These are phyloP conservation scores for Podaxis rugospora DNA, from an alignment of 768 basidiomycete species.

Conservation along the genomic window DNA sequence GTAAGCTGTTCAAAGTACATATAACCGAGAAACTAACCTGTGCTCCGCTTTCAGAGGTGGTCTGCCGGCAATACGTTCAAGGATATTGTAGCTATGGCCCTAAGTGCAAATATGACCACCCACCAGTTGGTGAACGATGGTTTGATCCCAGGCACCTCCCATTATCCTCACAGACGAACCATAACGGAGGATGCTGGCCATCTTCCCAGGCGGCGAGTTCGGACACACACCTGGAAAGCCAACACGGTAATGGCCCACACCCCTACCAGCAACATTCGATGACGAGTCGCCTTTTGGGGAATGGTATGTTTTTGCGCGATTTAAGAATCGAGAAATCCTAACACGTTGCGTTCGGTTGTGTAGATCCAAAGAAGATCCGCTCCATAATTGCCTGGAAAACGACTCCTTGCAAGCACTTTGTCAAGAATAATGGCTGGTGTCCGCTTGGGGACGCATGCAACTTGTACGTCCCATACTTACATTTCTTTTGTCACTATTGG, in stretches of 20 bases:
- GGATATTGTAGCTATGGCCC: constrained; percentile 8
- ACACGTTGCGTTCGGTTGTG: not conserved
- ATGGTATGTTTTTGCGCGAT: not conserved
- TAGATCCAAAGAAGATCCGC: constrained; percentile 10
- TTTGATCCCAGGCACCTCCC: not conserved
- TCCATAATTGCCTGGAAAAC: constrained; percentile 26
- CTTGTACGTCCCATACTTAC: constrained; percentile 31
- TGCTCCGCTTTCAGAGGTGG: not conserved
- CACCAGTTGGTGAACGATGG: constrained; percentile 5
- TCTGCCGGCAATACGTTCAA: constrained; percentile 11
- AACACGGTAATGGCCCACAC: not conserved
- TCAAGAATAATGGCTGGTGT: constrained; percentile 38
- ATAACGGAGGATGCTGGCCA: not conserved
- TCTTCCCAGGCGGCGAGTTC: not conserved
- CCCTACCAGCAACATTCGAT: constrained; percentile 7
- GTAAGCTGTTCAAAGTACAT: not conserved
- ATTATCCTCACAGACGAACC: not conserved
- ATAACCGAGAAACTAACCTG: not conserved
- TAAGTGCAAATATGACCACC: constrained; percentile 10
- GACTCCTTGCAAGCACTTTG: constrained; percentile 35
- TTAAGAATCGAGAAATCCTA: not conserved
- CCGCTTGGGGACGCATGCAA: constrained; percentile 35
- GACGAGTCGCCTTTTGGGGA: not conserved
- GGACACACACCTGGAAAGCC: not conserved
- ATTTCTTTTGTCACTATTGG: constrained; percentile 14